Evolutionary conservation across 2,329 filamentous ascomycete genomes (phyloP), one percentile per base, ranked within the genome.

Genomic region (Alternaria gaisen): DNA sequence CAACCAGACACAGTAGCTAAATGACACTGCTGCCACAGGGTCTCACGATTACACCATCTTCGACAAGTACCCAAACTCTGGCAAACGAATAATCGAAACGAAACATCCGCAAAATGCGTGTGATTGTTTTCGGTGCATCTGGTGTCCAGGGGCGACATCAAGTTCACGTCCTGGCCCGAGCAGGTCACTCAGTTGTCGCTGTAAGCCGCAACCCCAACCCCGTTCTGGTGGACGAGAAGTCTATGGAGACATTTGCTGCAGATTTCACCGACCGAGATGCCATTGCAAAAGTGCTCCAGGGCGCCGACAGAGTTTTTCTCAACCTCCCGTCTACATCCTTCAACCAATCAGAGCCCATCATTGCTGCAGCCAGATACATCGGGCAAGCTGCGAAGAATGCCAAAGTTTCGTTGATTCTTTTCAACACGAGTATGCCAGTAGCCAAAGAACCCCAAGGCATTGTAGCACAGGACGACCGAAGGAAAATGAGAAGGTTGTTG

Each of bases 371-470:
- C 16, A 62, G 63, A 54, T 32, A 54, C 26, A 75, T 75, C 10
- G 69, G 61, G 0, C 30, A 55, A 9, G 66, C 65, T 7, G 69
- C 73, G 10, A 70, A 68, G 53, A 53, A 62, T 22, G 46, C 52
- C 1, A 56, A 56, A 11, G 64, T 75, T 0, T 28, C 46, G 1
- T 51, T 74, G 30, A 65, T 76, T 14, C 43, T 75, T 5, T 76
- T 76, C 63, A 76, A 76, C 47, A 72, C 72, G 6, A 69, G 65
- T 44, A 76, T 75, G 72, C 70, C 72, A 0, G 62, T 76, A 2
- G 65, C 73, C 10, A 56, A 65, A 12, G 30, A 57, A 14, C 34
- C 58, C 2, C 71, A 75, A 30, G 65, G 60, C 16, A 74, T 75
- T 48, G 71, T 65, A 60, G 71, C 72, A 5, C 73, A 76, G 36